Conservation (phyloP, 208 protist species). For the Leishmania gerbilli region DNA sequence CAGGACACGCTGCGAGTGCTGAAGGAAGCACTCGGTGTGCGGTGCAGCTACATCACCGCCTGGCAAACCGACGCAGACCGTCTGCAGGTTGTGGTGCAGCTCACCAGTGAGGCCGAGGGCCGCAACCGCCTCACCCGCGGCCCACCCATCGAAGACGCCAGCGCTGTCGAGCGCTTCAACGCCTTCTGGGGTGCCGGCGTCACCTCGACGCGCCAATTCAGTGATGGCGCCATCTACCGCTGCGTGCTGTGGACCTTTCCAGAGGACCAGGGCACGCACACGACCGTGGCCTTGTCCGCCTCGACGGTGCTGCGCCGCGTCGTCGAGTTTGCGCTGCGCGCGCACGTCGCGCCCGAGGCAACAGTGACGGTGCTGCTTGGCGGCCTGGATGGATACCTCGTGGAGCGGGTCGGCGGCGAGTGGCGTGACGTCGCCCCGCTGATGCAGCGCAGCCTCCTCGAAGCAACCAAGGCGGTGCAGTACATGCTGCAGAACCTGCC, state of each 20-base stretch:
- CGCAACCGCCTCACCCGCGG: constrained; percentile 79
- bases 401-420: constrained; percentile 72
- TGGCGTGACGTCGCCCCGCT: constrained; percentile 71
- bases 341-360: constrained; percentile 41
- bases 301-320: constrained; percentile 61
- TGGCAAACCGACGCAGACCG: constrained; percentile 48
- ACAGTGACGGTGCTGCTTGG: constrained; percentile 57
- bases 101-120: constrained; percentile 64
- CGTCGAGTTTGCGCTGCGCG: constrained; percentile 59
- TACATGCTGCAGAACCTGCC: constrained; percentile 66
- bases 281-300: constrained; percentile 55
- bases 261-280: constrained; percentile 54
- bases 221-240: constrained; percentile 84
- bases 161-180: constrained; percentile 72
- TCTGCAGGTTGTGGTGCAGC: constrained; percentile 58
- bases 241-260: constrained; percentile 81
- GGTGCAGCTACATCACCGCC: constrained; percentile 42
- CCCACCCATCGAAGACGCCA: constrained; percentile 70
- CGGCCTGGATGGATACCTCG: constrained; percentile 62
- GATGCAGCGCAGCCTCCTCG: constrained; percentile 58
- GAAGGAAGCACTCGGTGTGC: constrained; percentile 52
- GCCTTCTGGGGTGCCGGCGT: constrained; percentile 72
- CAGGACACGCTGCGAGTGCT: constrained; percentile 36
- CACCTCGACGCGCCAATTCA: constrained; percentile 86
- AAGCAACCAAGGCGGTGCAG: constrained; percentile 65